Base-by-base conservation (phyloP, 2,329 filamentous ascomycete species). In the Graphilbum fragrans region DNA sequence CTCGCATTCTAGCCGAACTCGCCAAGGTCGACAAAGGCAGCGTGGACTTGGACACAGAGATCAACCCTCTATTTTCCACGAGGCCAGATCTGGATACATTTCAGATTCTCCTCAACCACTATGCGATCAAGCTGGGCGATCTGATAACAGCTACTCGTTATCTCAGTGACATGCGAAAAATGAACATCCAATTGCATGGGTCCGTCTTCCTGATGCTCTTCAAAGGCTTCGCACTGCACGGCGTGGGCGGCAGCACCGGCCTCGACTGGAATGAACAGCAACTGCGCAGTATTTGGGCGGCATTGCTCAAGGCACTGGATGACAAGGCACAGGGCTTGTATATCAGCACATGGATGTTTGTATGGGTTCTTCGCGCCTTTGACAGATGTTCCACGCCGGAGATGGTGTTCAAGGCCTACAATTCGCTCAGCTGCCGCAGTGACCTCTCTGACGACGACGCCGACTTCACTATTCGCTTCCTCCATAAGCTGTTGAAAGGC, bases 201-300 rank as follows among this genome's bases (percentile, higher is more conserved):
- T 73, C 81, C 43, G 73, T 94, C 20, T 95, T 90, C 53, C 66
- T 92, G 31, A 71, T 82, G 8, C 66, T 96, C 4, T 84, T 96
- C 61, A 81, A 86, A 52, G 87, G 84, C 0, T 98, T 96, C 55
- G 69, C 72, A 25, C 58, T 65, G 3, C 80, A 94, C 53, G 90
- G 88, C 11, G 78, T 77, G 21, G 55, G 66, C 20, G 65, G 48
- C 1, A 59, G 78, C 47, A 65, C 49, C 1, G 59, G 77, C 49
- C 78, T 79, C 0, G 69, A 75, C 12, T 98, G 92, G 90, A 86
- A 76, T 22, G 64, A 67, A 23, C 60, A 71, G 48, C 72, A 77
- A n/a, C 70, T 96, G 3, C 70, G 80, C 35, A 69, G 66, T 34
- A 74, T 86, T 11, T 82, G 83, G 69, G 58, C 66, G 9, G 73